Conservation (phyloP, 2,329 filamentous ascomycete species). For the Coniochaeta hoffmannii region DNA sequence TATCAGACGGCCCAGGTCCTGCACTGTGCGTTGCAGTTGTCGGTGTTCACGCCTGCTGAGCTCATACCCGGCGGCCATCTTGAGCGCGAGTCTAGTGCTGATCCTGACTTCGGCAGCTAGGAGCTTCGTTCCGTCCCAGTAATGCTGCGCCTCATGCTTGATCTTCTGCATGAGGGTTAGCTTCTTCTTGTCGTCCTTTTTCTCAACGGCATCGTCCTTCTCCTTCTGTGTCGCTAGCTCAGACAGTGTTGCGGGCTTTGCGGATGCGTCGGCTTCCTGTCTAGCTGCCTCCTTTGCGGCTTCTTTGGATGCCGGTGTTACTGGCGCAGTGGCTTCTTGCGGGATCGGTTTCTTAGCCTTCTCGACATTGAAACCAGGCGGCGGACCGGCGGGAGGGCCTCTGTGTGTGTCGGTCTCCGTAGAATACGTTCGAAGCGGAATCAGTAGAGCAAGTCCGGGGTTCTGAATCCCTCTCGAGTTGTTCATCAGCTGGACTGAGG, state of each 20-base stretch:
- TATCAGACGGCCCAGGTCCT: conserved; percentile 85
- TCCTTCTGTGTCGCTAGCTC: conserved; percentile 60
- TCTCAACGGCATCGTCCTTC: conserved; percentile 40
- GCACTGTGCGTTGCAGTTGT: conserved; percentile 87
- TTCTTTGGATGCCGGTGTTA: conserved; percentile 26
- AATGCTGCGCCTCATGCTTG: conserved; percentile 88
- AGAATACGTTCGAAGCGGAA: conserved; percentile 47
- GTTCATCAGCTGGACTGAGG: conserved; percentile 38
- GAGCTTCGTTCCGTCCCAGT: conserved; percentile 98
- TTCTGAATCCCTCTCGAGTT: conserved; percentile 37
- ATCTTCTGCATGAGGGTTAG: conserved; percentile 85
- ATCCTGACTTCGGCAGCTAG: conserved; percentile 88
- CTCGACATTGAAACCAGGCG: conserved; percentile 86
- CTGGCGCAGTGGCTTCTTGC: conserved; percentile 38
- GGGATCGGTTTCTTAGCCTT: conserved; percentile 78
- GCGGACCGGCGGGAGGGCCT: conserved; percentile 53
- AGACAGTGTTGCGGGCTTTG: conserved; percentile 39
- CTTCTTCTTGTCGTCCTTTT: conserved; percentile 62
- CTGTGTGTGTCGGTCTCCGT: conserved; percentile 47
- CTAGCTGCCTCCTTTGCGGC: conserved; percentile 19
- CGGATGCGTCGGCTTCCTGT: conserved; percentile 26
- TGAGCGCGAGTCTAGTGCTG: conserved; percentile 81
- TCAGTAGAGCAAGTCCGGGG: conserved; percentile 47
- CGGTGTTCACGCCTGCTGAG: conserved; percentile 87
- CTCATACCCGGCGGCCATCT: conserved; percentile 98